Conservation (phyloP, 208 protist genomes). For the Herpetomonas tarakana region DNA sequence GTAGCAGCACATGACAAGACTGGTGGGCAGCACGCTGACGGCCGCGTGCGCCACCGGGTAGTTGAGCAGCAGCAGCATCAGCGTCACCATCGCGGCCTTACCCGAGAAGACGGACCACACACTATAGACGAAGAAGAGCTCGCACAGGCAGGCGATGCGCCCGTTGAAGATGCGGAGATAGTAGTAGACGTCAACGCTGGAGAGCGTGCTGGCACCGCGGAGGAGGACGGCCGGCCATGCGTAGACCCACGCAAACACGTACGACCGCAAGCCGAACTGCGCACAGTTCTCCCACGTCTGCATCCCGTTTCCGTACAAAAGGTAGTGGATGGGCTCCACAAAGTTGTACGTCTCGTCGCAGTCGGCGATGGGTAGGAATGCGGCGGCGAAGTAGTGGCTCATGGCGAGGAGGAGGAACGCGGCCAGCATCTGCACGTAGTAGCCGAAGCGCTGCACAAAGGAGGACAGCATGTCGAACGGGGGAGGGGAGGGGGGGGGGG, state of each 20-base stretch:
- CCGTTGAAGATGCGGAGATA: slow-evolving; percentile 61
- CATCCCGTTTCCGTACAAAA: slow-evolving; percentile 91
- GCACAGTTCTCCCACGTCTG: slow-evolving; percentile 97
- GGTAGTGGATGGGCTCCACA: slow-evolving; percentile 94
- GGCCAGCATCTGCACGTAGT: slow-evolving; percentile 40
- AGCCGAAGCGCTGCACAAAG: slow-evolving; percentile 13
- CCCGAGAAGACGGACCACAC: slow-evolving; percentile 45
- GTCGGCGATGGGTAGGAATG: slow-evolving; percentile 83
- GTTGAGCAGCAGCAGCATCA: slow-evolving; percentile 56
- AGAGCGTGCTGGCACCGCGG: slow-evolving; percentile 18
- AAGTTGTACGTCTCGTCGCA: slow-evolving; percentile 98
- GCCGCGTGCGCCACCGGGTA: slow-evolving; percentile 72
- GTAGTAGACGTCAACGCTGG: slow-evolving; percentile 59
- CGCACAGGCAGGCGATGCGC: slow-evolving; percentile 27
- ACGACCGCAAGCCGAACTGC: slow-evolving; percentile 89
- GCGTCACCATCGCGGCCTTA: slow-evolving; percentile 33
- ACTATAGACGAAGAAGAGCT: slow-evolving; percentile 62
- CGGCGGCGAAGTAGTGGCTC: slow-evolving; percentile 50
- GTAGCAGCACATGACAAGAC: slow-evolving; percentile 86
- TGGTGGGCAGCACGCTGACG: slow-evolving; percentile 74
- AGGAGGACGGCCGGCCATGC: slow-evolving; percentile 39
- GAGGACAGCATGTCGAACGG: slow-evolving; percentile 2
- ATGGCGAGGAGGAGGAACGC: slow-evolving; percentile 47
- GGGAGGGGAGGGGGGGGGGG: neutral
- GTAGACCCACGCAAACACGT: slow-evolving; percentile 87